Percentiles rank a stretch among this genome's conserved stretches.
Evolutionary conservation across 371 early-diverging fungal species (phyloP).

Genomic region (Dinochytrium kinnereticum): DNA sequence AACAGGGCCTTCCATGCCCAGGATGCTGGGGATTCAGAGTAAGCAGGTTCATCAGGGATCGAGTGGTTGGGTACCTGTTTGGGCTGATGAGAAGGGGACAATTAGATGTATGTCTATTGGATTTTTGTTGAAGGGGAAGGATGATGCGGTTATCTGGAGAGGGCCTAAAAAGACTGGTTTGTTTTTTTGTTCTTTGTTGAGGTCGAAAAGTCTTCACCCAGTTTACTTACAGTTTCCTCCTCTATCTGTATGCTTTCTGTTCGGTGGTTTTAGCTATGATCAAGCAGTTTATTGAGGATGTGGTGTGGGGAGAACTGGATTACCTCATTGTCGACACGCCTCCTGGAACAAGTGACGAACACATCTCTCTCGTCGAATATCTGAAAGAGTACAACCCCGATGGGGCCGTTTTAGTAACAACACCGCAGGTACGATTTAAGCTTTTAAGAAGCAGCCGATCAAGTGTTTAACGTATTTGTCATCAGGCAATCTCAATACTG

Average conservation of each 20-base stretch:
- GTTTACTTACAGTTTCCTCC: too few relatives aligned
- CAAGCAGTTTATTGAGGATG: constrained; percentile 96
- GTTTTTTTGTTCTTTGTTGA: neutral
- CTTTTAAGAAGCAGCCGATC: too few relatives aligned
- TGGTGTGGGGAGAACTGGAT: constrained; percentile 93
- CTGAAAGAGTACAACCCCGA: constrained; percentile 77
- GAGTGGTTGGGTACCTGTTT: constrained; percentile 42
- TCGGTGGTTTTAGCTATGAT: constrained; percentile 71
- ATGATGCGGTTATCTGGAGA: constrained; percentile 98
- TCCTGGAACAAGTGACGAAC: constrained; percentile 99
- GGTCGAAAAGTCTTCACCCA: neutral
- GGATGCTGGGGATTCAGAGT: constrained; percentile 50
- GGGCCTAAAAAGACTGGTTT: constrained; percentile 64
- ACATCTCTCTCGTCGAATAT: constrained; percentile 83
- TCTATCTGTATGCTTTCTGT: neutral
- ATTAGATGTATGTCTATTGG: constrained; percentile 95
- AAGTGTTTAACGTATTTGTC: too few relatives aligned
- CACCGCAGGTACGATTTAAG: constrained; percentile 71
- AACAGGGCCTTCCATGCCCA: constrained; percentile 67
- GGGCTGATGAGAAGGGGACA: constrained; percentile 9
- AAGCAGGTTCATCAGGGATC: constrained; percentile 50
- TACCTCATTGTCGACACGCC: constrained; percentile 97
- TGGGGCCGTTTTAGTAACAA: constrained; percentile 96
- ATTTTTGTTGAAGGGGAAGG: constrained; percentile 87
- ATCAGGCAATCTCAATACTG: constrained; percentile 92